Percentiles rank a stretch among this genome's conserved stretches.
Conservation (phyloP, 1,139 yeast genomes). For the Taiozyma sp. region DNA sequence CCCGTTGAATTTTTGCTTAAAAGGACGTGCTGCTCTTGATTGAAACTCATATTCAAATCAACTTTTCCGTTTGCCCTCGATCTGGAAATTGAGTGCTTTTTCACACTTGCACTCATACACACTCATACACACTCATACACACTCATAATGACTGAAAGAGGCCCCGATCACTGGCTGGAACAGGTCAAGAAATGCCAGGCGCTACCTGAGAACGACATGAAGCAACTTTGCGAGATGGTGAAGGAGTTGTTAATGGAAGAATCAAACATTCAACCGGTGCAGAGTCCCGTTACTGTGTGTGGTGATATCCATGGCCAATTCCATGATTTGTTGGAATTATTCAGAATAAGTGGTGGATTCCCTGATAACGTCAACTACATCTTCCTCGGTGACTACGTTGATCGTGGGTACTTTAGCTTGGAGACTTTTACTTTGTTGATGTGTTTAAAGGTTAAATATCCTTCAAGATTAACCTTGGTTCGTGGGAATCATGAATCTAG, state of each 20-base stretch:
- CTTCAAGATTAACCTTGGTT: slow-evolving; percentile 79
- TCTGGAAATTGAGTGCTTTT: too few species aligned
- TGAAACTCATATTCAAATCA: too few species aligned
- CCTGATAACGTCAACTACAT: slow-evolving; percentile 75
- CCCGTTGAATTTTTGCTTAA: too few species aligned
- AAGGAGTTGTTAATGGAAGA: slow-evolving; percentile 89
- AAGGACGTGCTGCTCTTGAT: too few species aligned
- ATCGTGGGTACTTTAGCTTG: slow-evolving; percentile 89
- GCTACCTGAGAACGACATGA: slow-evolving; percentile 90
- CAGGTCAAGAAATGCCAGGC: slow-evolving; percentile 88
- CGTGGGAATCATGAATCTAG: slow-evolving; percentile 94
- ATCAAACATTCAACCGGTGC: slow-evolving; percentile 93
- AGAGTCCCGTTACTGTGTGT: slow-evolving; percentile 96
- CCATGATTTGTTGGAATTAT: slow-evolving; percentile 87
- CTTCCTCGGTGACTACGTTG: slow-evolving; percentile 94
- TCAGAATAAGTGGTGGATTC: slow-evolving; percentile 90
- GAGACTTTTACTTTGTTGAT: slow-evolving; percentile 90
- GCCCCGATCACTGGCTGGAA: slow-evolving; percentile 96
- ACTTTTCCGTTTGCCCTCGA: too few species aligned
- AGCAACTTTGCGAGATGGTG: slow-evolving; percentile 90
- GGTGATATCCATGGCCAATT: slow-evolving; percentile 99
- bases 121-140: too few species aligned
- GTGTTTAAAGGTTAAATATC: slow-evolving; percentile 85
- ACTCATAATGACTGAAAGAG: slow-evolving; percentile 76
- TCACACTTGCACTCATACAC: too few species aligned